Evolutionary conservation across 306 rosid genomes (phyloP).

Genomic region (Sophora flavescens): DNA sequence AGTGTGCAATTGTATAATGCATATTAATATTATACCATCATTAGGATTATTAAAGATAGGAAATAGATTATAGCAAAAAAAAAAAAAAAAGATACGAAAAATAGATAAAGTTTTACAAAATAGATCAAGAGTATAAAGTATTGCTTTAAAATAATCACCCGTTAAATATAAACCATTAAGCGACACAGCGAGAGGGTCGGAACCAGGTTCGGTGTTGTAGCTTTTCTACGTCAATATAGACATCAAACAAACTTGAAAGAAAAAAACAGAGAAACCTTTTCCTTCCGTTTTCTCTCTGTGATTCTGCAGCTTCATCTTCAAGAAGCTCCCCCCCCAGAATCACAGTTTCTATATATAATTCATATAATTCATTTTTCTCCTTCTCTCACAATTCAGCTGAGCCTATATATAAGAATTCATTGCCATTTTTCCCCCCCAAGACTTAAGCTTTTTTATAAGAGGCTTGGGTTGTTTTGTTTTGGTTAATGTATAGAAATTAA

Average conservation of each 20-base stretch:
- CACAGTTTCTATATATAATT: slow-evolving; percentile 28
- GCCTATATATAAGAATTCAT: background rate
- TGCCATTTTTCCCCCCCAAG: slow-evolving; percentile 11
- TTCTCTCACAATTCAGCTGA: slow-evolving; percentile 13
- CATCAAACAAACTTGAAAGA: background rate
- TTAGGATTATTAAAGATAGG: background rate
- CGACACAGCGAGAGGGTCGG: slow-evolving; percentile 79
- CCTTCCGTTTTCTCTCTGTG: slow-evolving; percentile 37
- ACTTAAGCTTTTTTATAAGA: slow-evolving; percentile 20
- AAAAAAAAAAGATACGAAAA: background rate
- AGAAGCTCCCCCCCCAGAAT: slow-evolving; percentile 30
- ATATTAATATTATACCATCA: background rate
- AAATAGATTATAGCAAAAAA: too few species aligned
- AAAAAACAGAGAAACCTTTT: slow-evolving; percentile 26
- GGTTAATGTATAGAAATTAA: slow-evolving; percentile 41
- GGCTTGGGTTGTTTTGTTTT: slow-evolving; percentile 4
- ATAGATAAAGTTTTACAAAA: background rate
- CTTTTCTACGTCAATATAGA: slow-evolving; percentile 53
- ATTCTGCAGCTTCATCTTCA: slow-evolving; percentile 7
- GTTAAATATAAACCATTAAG: slow-evolving; percentile 64
- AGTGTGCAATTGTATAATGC: background rate
- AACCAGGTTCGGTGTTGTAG: slow-evolving; percentile 67
- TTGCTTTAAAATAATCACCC: slow-evolving; percentile 7
- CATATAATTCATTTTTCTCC: slow-evolving; percentile 41
- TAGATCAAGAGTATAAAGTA: background rate